Evolutionary conservation across 1,284 basidiomycete genomes (phyloP).

Genomic region (Malassezia caprae): DNA sequence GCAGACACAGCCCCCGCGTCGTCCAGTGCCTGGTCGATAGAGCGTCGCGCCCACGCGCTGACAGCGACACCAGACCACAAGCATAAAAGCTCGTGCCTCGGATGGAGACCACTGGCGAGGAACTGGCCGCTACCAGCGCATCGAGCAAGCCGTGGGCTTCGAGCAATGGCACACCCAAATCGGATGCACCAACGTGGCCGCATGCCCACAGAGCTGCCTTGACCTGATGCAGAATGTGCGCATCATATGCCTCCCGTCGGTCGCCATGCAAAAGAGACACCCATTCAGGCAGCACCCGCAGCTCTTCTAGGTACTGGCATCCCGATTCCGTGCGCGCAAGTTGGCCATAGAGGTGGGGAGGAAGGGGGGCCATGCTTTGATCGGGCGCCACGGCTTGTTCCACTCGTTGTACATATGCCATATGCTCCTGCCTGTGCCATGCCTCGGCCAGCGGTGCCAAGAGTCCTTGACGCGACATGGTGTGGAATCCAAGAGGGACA

Average conservation of each 20-base stretch:
- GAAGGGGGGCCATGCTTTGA: constrained; percentile 58
- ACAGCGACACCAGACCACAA: constrained; percentile 69
- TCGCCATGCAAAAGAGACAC: constrained; percentile 50
- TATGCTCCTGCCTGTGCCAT: constrained; percentile 59
- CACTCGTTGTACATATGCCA: constrained; percentile 70
- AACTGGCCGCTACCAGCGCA: neutral
- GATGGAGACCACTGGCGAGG: constrained; percentile 71
- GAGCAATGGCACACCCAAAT: constrained; percentile 80
- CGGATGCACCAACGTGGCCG: constrained; percentile 87
- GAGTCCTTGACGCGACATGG: constrained; percentile 79
- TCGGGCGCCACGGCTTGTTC: constrained; percentile 54
- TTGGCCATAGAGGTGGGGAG: constrained; percentile 93
- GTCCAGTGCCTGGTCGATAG: constrained; percentile 71
- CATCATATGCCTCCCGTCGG: constrained; percentile 70
- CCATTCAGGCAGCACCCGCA: constrained; percentile 1
- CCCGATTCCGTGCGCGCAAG: constrained; percentile 92
- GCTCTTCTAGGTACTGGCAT: constrained; percentile 71
- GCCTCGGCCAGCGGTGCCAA: constrained; percentile 88
- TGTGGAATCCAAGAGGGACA: constrained; percentile 80
- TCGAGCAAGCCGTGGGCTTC: constrained; percentile 68
- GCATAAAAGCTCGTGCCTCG: constrained; percentile 95
- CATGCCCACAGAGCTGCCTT: constrained; percentile 89
- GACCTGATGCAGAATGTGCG: constrained; percentile 70
- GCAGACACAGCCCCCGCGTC: constrained; percentile 81
- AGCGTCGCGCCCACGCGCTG: constrained; percentile 69